Conservation (phyloP, 371 early-diverging fungal genomes). For the Lichtheimia corymbifera region DNA sequence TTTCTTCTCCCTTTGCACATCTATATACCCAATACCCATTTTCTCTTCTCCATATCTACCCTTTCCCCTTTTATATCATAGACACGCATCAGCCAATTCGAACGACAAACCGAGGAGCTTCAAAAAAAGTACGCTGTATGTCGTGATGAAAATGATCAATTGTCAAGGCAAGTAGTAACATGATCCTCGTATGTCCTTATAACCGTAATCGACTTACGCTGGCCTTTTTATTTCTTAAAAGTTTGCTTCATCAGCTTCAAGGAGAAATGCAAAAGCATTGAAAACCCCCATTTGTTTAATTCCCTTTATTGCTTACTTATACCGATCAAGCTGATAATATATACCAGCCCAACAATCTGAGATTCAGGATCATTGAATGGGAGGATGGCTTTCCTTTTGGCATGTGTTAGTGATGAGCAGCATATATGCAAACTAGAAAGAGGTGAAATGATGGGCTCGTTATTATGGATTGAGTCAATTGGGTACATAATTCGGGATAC, state of each 20-base stretch:
- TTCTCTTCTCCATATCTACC: neutral
- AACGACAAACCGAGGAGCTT: slow-evolving; percentile 25
- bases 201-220: neutral
- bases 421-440: too few species aligned
- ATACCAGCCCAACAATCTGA: too few species aligned
- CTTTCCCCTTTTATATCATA: slow-evolving; percentile 11
- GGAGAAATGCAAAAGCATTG: slow-evolving; percentile 20
- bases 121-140: slow-evolving; percentile 24
- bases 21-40: neutral
- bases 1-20: too few species aligned
- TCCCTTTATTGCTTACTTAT: too few species aligned
- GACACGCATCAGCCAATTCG: slow-evolving; percentile 29
- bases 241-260: slow-evolving; percentile 41
- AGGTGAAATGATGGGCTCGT: too few species aligned
- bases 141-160: slow-evolving; percentile 37
- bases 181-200: neutral
- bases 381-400: too few species aligned
- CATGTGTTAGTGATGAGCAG: too few species aligned
- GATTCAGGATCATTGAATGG: too few species aligned
- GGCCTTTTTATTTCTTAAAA: neutral
- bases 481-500: too few species aligned
- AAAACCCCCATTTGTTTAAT: too few species aligned
- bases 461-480: too few species aligned
- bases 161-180: slow-evolving; percentile 22
- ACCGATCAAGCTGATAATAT: too few species aligned